Base-by-base conservation (phyloP, 2,329 filamentous ascomycete species). In the Ceratocystis variospora region DNA sequence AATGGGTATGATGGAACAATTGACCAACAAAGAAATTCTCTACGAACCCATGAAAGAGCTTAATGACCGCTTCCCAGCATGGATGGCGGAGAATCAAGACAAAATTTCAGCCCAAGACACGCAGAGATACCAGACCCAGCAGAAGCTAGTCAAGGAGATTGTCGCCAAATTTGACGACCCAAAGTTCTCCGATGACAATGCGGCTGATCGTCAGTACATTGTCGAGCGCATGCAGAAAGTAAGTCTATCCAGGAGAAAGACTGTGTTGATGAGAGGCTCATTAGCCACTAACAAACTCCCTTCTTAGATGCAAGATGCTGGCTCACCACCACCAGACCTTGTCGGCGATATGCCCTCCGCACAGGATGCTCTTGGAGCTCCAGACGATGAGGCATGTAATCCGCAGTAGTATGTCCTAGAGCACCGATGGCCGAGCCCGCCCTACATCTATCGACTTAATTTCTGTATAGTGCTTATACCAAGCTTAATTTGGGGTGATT, bases 1-100 rank as follows among this genome's bases (percentile, higher is more conserved):
- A 68, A 85, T 96, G 81, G 89, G 89, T 65, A 96, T 97, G 90
- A 97, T 99, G 93, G 90, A 97, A 77, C 92, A 99, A 76, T 81
- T 99, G 69, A 97, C 94, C 2, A 96, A 96, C 76, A 97, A 96
- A 79, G 94, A 97, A 71, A 96, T 99, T 69, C 77, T 99, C 63
- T 97, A 97, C 74, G 93, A 99, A 77, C 94, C 94, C 1, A 96
- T 99, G 91, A 96, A 96, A 79, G 94, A 99, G 77, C 79, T 99
- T 61, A 79, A 96, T 74, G 87, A 90, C 64, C 97, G 96, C 76
- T 99, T 94, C 73, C 93, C 92, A 0, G 85, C 77, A 1, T 99
- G 94, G 93, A 81, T 99, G 74, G 82, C 83, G 71, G 87, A 89
- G 76, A 93, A 96, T 74, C 80, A 80, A 71, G 81, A 77, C 50